Base-by-base conservation (phyloP, 192 early-diverging fungal species). In the Coemansia sp. region DNA sequence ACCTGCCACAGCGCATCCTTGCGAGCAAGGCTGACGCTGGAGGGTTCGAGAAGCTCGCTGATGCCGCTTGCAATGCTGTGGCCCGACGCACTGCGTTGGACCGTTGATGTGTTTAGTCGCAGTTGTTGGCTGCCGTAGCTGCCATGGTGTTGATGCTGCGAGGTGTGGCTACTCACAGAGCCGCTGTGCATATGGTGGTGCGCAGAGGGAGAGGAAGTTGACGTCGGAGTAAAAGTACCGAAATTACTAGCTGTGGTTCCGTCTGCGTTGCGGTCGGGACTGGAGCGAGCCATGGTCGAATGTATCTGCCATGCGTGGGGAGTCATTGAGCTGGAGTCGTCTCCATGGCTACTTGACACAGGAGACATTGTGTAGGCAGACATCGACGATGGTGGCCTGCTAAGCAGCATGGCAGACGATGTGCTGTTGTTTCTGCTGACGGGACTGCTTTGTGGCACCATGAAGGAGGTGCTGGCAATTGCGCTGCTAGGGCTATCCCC, bases 1-100 rank as follows among this genome's bases (percentile, higher is more conserved):
- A 76, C 77, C 61, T 84, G 81, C 81, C 81, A 79, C n/a, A 84
- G 63, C 37, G 74, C 77, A 57, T 84, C 81, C 48, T 71, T 75
- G 49, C 81, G 76, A 38, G 77, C 81, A 49, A 76, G 68, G 22
- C 81, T 84, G 25, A 84, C 81, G 19, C 73, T 76, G 1, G 76
- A 76, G 5, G 81, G 81, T 61, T 84, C 81, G 17, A 84, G 61
- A 5, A 84, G 74, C 73, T 84, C 81, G 68, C 74, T 84, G 61
- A 84, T 75, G 11, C 81, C 81, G 25, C 76, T 84, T 12, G 81
- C 73, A 0, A 79, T 74, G 60, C 76, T 84, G 51, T 79, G 76
- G 4, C 73, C 81, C 6, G 76, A 84, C 7, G 77, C 68, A 37
- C 76, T 78, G 62, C 81, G 76, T 68, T 84, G 81, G 1, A 78